phyloP scores from a whole-genome alignment of 1,139 yeast genomes.

The Yamadazyma mexicana region DNA sequence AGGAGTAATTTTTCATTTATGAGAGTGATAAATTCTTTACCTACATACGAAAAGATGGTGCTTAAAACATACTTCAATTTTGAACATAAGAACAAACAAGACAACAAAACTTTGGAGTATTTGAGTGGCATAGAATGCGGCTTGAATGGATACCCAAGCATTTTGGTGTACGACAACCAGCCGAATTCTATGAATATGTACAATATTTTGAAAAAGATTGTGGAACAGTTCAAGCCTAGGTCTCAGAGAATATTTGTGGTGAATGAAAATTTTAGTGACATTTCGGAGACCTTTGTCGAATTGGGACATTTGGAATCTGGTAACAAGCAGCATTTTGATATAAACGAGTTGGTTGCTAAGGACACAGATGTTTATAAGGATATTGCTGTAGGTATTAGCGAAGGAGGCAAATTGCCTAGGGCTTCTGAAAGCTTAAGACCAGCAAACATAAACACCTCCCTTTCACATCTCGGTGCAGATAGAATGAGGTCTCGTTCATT shows the following conservation, averaged over 20 bases:
- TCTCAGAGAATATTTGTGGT: constrained; percentile 14
- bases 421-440: background rate
- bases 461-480: background rate
- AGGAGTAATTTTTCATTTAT: constrained; percentile 61
- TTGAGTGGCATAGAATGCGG: constrained; percentile 23
- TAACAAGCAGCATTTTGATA: constrained; percentile 15
- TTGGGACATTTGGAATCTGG: constrained; percentile 11
- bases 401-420: background rate
- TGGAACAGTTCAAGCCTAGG: constrained; percentile 18
- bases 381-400: constrained; percentile 7
- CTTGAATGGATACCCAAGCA: constrained; percentile 29
- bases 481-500: constrained; percentile 16
- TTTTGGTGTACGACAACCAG: constrained; percentile 30
- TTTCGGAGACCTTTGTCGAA: background rate
- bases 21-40: constrained; percentile 59
- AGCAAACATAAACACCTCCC: background rate
- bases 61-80: constrained; percentile 20
- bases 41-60: constrained; percentile 39
- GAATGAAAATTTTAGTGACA: constrained; percentile 10
- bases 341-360: constrained; percentile 13
- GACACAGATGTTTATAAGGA: constrained; percentile 14
- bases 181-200: constrained; percentile 39
- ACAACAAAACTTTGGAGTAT: constrained; percentile 5
- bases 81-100: constrained; percentile 8
- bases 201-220: constrained; percentile 52